phyloP scores from a whole-genome alignment of 345 rosid species.

The Linum trigynum region DNA sequence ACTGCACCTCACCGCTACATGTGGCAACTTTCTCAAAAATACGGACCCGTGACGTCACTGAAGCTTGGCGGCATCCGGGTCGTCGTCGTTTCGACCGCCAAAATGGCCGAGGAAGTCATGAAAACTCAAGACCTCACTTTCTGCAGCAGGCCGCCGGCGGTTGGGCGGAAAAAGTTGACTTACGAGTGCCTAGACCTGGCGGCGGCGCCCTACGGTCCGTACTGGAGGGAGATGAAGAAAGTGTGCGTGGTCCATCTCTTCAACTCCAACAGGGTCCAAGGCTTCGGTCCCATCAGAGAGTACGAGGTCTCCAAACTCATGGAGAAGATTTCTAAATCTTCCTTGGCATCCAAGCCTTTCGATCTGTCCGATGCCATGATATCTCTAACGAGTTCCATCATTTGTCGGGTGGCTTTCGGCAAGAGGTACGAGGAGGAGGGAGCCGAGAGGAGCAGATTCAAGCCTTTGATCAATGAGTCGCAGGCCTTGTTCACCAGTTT shows the following conservation, averaged over 20 bases:
- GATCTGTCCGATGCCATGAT: conserved; percentile 11
- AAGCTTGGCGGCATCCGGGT: conserved; percentile 2
- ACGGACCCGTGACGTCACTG: conserved; percentile 12
- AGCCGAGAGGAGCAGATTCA: conserved; percentile 18
- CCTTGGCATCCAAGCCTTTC: conserved; percentile 11
- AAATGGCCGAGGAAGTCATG: conserved; percentile 8
- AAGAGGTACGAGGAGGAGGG: conserved; percentile 28
- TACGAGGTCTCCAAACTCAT: conserved; percentile 35
- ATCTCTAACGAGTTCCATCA: conserved; percentile 18
- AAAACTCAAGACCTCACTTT: conserved; percentile 1
- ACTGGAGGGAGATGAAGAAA: conserved; percentile 38
- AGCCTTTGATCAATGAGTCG: conserved; percentile 22
- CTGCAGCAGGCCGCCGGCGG: background rate
- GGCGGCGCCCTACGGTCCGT: conserved; percentile 13
- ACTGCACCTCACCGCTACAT: background rate
- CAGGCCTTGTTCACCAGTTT: conserved; percentile 23
- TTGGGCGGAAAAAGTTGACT: conserved; percentile 4
- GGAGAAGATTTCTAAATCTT: conserved; percentile 15
- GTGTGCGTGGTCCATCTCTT: conserved; percentile 32
- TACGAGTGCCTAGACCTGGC: conserved; percentile 6
- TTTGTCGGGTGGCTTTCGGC: conserved; percentile 37
- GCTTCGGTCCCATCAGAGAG: conserved; percentile 28
- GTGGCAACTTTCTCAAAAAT: conserved; percentile 7
- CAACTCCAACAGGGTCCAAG: conserved; percentile 22
- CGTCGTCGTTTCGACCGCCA: conserved; percentile 14